These are phyloP conservation scores for Malus fusca DNA, from an alignment of 306 rosid genomes.

Conservation along the genomic window DNA sequence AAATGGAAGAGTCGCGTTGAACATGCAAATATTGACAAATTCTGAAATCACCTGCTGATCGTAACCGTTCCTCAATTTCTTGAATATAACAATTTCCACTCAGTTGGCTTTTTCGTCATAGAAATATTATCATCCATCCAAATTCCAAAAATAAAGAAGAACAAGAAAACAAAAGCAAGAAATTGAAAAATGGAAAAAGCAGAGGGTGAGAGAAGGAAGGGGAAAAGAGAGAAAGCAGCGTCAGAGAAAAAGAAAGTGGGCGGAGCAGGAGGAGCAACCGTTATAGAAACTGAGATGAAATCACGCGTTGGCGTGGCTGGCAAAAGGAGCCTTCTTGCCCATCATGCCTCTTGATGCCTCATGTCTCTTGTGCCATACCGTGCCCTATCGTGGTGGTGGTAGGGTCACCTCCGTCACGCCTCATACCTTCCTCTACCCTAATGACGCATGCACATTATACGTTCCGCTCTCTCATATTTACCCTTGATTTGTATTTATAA, in stretches of 20 bases:
- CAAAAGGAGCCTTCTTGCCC: not conserved
- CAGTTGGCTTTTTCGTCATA: not conserved
- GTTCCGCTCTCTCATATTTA: not conserved
- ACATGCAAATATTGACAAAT: not conserved
- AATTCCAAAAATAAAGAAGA: not conserved
- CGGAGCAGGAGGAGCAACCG: slow-evolving; percentile 7
- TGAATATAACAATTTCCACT: not conserved
- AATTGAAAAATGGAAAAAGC: not conserved
- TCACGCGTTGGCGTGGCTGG: slow-evolving; percentile 44
- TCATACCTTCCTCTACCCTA: not conserved
- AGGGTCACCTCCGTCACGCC: slow-evolving; percentile 26
- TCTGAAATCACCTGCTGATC: not conserved
- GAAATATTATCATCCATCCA: not conserved
- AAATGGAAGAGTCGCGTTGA: not conserved
- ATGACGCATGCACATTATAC: slow-evolving; percentile 5
- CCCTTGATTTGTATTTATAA: not conserved
- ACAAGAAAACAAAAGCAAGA: not conserved
- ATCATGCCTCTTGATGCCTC: slow-evolving; percentile 18
- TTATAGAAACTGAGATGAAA: slow-evolving; percentile 27
- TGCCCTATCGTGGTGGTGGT: slow-evolving; percentile 19
- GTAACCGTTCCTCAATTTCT: not conserved
- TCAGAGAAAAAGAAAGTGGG: slow-evolving; percentile 11
- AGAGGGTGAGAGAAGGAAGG: not conserved
- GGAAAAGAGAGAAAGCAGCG: not conserved
- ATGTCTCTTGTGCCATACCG: not conserved